Evolutionary conservation across 768 basidiomycete genomes (phyloP).

Genomic region (Galerina marginata): DNA sequence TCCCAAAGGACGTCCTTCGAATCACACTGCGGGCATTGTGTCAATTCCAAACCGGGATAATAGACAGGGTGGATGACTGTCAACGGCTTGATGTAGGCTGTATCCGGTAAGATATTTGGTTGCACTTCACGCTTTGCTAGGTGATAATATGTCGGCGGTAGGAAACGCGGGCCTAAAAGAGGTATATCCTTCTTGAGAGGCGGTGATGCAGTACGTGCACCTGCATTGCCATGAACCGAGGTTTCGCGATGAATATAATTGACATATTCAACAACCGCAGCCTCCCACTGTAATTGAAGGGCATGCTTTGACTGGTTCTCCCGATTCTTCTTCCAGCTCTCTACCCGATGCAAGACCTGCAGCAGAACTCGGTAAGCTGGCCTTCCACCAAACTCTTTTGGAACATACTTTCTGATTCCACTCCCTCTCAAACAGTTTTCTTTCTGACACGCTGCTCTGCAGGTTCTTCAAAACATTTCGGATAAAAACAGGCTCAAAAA

Average conservation of each 20-base stretch:
- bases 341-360: constrained; percentile 8
- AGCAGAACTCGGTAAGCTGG: not conserved
- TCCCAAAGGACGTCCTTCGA: constrained; percentile 5
- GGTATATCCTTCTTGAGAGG: constrained; percentile 3
- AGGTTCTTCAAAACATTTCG: not conserved
- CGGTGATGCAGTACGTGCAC: not conserved
- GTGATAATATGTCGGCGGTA: constrained; percentile 11
- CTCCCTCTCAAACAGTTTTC: not conserved
- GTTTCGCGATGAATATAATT: constrained; percentile 4
- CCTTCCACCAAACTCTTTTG: not conserved
- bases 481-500: constrained; percentile 3
- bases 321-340: constrained; percentile 1
- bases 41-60: not conserved
- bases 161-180: constrained; percentile 3
- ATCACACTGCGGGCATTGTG: constrained; percentile 4
- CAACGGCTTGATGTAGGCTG: not conserved
- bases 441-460: not conserved
- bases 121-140: not conserved
- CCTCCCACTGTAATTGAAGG: constrained; percentile 12
- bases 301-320: constrained; percentile 2
- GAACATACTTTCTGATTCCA: not conserved
- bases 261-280: constrained; percentile 13
- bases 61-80: constrained; percentile 12
- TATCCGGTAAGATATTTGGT: not conserved
- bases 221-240: constrained; percentile 9